Conservation (phyloP, 331 rosid species). For the Saraca asoca region DNA sequence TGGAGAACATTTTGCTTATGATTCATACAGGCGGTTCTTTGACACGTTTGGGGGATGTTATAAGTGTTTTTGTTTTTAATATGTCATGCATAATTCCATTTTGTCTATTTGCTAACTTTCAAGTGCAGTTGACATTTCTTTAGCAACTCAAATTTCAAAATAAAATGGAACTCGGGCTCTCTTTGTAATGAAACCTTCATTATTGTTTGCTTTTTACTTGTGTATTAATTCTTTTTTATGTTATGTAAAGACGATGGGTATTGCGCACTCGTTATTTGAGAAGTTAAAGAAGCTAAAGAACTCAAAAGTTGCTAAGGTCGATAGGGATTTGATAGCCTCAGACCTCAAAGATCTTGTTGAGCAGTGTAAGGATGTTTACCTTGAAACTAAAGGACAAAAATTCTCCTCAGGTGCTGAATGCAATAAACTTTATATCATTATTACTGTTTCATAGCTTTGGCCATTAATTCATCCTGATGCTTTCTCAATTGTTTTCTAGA, state of each 20-base stretch:
- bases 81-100: neutral
- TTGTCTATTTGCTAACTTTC: constrained; percentile 22
- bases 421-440: constrained; percentile 22
- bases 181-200: neutral
- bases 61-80: constrained; percentile 52
- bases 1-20: constrained; percentile 93
- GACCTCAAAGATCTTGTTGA: constrained; percentile 84
- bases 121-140: constrained; percentile 16
- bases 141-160: constrained; percentile 4
- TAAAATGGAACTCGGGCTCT: constrained; percentile 6
- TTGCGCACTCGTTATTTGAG: constrained; percentile 85
- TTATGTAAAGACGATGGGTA: constrained; percentile 66
- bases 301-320: constrained; percentile 60
- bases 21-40: constrained; percentile 86
- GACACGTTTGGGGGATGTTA: constrained; percentile 97
- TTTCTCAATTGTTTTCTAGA: constrained; percentile 1
- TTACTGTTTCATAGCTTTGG: constrained; percentile 11
- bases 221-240: constrained; percentile 23
- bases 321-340: constrained; percentile 63
- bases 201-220: constrained; percentile 18
- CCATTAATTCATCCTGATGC: neutral
- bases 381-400: constrained; percentile 58
- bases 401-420: constrained; percentile 82
- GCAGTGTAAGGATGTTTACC: constrained; percentile 77
- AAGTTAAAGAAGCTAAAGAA: constrained; percentile 66